Conservation (phyloP, 805 yeast species). For the Kluyveromyces siamensis region DNA sequence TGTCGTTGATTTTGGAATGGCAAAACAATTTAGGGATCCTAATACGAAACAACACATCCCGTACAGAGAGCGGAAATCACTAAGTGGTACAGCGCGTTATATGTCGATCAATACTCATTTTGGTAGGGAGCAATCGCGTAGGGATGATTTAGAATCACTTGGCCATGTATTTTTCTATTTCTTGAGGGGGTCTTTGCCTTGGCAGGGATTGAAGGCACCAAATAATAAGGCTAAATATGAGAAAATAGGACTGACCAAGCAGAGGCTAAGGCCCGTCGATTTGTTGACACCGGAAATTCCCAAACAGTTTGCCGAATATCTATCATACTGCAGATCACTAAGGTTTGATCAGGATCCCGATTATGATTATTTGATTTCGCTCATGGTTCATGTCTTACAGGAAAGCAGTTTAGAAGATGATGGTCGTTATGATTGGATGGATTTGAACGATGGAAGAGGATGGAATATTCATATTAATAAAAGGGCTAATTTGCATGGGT, state of each 20-base stretch:
- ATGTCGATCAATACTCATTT: slow-evolving; percentile 86
- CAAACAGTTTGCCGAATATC: slow-evolving; percentile 63
- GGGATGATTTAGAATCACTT: slow-evolving; percentile 74
- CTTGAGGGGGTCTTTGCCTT: slow-evolving; percentile 69
- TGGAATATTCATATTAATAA: slow-evolving; percentile 72
- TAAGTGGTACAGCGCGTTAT: slow-evolving; percentile 79
- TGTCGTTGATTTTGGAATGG: slow-evolving; percentile 81
- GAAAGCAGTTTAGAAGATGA: slow-evolving; percentile 53
- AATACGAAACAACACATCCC: slow-evolving; percentile 75
- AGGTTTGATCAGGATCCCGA: slow-evolving; percentile 77
- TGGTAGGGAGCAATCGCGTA: slow-evolving; percentile 74
- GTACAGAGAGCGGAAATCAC: slow-evolving; percentile 68
- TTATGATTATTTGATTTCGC: slow-evolving; percentile 53
- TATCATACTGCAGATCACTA: slow-evolving; percentile 56
- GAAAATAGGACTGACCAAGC: slow-evolving; percentile 75
- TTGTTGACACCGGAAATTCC: slow-evolving; percentile 57
- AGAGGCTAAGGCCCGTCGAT: slow-evolving; percentile 55
- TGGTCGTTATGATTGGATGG: slow-evolving; percentile 75
- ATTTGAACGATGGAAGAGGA: slow-evolving; percentile 67
- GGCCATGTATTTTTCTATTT: slow-evolving; percentile 80
- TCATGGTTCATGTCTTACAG: slow-evolving; percentile 51
- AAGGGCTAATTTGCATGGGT: slow-evolving; percentile 74
- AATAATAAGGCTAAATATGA: slow-evolving; percentile 79
- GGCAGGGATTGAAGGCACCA: slow-evolving; percentile 88
- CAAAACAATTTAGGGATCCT: slow-evolving; percentile 76